Base-by-base conservation (phyloP, 805 yeast genomes). In the Myxozyma monticola region DNA sequence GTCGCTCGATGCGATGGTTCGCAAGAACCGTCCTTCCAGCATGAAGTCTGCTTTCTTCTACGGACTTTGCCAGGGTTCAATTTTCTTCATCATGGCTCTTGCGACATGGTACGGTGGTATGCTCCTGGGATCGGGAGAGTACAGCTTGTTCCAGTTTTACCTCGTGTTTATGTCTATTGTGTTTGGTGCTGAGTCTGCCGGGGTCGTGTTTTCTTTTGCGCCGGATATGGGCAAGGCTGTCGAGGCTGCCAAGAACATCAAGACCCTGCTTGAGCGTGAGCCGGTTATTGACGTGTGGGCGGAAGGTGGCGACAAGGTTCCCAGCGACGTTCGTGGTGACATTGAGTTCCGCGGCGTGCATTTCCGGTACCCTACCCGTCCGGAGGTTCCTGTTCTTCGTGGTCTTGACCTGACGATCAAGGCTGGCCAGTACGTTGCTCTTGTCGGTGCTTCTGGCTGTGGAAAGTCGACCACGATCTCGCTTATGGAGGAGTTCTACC, bases 371-470 rank as follows among this genome's bases (percentile, higher is more conserved):
- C 69, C 69, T 2, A 61, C 69, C 10, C 57, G 68, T 14, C 59
- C 61, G 3, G 60, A 63, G 29, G 63, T 63, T 12, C 56, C 63
- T 9, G 63, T 65, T n/a, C 54, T 65, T 14, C 53, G 55, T 9
- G 64, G 65, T 41, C 47, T 65, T 37, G 51, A 56, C 37, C 51
- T 65, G 33, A 44, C 38, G 6, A 48, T 65, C 79, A 88, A 89
- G 10, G 84, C 91, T 3, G 96, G 96, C 4, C 69, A 81, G 60
- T 88, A 84, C 61, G 91, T 88, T 34, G 96, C 96, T 8, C 79
- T 88, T 59, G 96, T 88, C n/a, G 96, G 96, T 1, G 83, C 95
- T 90, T 3, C 83, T 85, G 21, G 96, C 2, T 62, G 66, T 18
- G 88, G 37, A 65, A 73, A 4, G 45, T 50, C 58, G 37, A 61